These are phyloP conservation scores for Rhytidiadelphus loreus DNA, from an alignment of 225 moss, liverwort and hornwort genomes.

Conservation along the genomic window DNA sequence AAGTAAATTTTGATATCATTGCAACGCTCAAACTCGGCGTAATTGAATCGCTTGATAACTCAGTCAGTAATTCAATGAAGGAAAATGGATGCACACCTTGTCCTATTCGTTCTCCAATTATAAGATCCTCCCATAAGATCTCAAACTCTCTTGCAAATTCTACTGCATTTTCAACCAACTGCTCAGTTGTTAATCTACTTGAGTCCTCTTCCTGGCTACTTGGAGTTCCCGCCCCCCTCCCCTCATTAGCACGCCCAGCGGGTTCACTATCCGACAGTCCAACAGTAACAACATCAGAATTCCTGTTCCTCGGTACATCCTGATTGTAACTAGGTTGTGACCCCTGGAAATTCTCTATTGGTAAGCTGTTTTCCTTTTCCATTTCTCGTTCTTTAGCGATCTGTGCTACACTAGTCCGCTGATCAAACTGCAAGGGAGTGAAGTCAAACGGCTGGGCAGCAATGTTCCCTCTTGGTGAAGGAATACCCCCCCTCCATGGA, in stretches of 20 bases:
- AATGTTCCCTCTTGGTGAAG: conserved; percentile 34
- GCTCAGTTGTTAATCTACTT: conserved; percentile 33
- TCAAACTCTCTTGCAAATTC: conserved; percentile 66
- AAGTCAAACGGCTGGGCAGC: conserved; percentile 46
- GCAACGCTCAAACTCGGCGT: background rate
- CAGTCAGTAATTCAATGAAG: background rate
- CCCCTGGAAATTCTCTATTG: conserved; percentile 5
- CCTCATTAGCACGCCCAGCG: conserved; percentile 7
- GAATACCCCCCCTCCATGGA: conserved; percentile 35
- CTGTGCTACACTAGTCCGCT: conserved; percentile 23
- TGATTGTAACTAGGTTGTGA: conserved; percentile 14
- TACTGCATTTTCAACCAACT: conserved; percentile 56
- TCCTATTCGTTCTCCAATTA: conserved; percentile 86
- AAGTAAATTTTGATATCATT: background rate
- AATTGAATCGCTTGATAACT: background rate
- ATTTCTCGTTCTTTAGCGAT: conserved; percentile 43
- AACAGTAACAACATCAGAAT: background rate
- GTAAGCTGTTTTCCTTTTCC: conserved; percentile 21
- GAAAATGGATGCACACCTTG: conserved; percentile 39
- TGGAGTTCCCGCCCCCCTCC: conserved; percentile 24
- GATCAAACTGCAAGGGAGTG: conserved; percentile 37
- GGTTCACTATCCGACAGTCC: conserved; percentile 11
- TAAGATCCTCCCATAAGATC: conserved; percentile 78
- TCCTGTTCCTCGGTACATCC: conserved; percentile 7
- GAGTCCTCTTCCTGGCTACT: conserved; percentile 44